These are phyloP conservation scores for Monilinia fructigena DNA, from an alignment of 2,329 filamentous ascomycete genomes.

Conservation along the genomic window DNA sequence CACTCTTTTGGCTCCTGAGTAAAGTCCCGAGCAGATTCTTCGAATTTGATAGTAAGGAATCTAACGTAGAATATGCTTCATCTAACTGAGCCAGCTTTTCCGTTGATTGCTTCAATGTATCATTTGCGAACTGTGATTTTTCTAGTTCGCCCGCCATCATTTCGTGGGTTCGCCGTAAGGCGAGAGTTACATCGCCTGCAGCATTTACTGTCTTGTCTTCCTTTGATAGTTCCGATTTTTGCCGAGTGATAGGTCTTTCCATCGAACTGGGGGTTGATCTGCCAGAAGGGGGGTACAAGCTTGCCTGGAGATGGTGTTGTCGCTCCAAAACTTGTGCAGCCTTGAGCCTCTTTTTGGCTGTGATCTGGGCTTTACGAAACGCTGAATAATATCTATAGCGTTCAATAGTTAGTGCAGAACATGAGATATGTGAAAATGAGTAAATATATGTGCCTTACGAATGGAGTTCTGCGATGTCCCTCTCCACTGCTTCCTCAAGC, in stretches of 20 bases:
- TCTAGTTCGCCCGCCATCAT: conserved; percentile 82
- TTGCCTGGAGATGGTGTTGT: conserved; percentile 67
- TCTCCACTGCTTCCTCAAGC: conserved; percentile 63
- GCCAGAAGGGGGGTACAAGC: conserved; percentile 23
- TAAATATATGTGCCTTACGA: conserved; percentile 50
- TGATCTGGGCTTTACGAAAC: conserved; percentile 80
- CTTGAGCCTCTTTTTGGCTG: conserved; percentile 73
- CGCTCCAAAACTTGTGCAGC: conserved; percentile 73
- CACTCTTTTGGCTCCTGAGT: conserved; percentile 85
- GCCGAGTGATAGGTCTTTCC: conserved; percentile 37
- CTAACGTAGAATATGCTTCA: conserved; percentile 77
- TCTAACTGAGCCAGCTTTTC: conserved; percentile 77
- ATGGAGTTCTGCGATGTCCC: conserved; percentile 68
- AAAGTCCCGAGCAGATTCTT: conserved; percentile 74
- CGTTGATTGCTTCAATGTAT: conserved; percentile 82
- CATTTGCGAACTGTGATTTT: conserved; percentile 83
- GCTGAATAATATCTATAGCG: conserved; percentile 44
- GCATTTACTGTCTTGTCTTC: conserved; percentile 73
- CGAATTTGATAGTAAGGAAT: conserved; percentile 72
- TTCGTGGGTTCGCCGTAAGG: conserved; percentile 80
- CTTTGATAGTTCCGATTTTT: conserved; percentile 44
- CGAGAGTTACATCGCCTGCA: conserved; percentile 78
- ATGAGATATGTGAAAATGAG: not conserved
- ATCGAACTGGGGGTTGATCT: conserved; percentile 41
- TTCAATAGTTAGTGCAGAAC: not conserved